A percentile compares a stretch with the other conserved stretches of the same genome.
phyloP scores from a whole-genome alignment of 2,329 filamentous ascomycete species.

The Ophiocordyceps camponoti-floridani region DNA sequence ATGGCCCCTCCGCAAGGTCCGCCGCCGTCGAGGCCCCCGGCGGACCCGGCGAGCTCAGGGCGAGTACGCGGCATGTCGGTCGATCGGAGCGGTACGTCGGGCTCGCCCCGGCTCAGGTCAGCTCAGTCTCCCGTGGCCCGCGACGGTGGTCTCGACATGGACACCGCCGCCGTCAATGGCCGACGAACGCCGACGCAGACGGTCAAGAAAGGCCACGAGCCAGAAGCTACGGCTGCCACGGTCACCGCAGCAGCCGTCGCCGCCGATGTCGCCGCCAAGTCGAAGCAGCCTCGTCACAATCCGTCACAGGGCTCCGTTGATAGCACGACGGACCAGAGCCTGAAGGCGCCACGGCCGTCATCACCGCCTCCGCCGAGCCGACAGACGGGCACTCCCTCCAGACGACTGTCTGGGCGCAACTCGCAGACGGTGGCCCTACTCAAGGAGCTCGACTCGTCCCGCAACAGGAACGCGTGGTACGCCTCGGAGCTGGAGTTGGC shows the following conservation, averaged over 20 bases:
- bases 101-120: slow-evolving; percentile 16
- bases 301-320: slow-evolving; percentile 51
- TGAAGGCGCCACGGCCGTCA: slow-evolving; percentile 28
- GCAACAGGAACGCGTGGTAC: slow-evolving; percentile 90
- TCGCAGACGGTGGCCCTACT: slow-evolving; percentile 56
- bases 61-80: slow-evolving; percentile 30
- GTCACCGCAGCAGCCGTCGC: too few species aligned
- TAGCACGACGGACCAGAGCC: slow-evolving; percentile 39
- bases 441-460: slow-evolving; percentile 72
- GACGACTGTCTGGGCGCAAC: slow-evolving; percentile 42
- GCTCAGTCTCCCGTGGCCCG: slow-evolving; percentile 23
- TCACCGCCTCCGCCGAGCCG: slow-evolving; percentile 42
- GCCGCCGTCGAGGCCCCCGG: slow-evolving; percentile 26
- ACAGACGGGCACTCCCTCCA: slow-evolving; percentile 36
- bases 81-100: slow-evolving; percentile 21
- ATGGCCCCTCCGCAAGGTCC: slow-evolving; percentile 35
- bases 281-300: slow-evolving; percentile 12
- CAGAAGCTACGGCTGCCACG: slow-evolving; percentile 13
- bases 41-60: slow-evolving; percentile 20
- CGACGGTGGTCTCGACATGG: slow-evolving; percentile 22
- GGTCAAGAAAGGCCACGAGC: slow-evolving; percentile 16
- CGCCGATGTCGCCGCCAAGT: slow-evolving; percentile 10
- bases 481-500: slow-evolving; percentile 87
- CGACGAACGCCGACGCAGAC: slow-evolving; percentile 43
- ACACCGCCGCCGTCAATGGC: slow-evolving; percentile 38